Percentiles rank a stretch among this genome's conserved stretches.
These are phyloP conservation scores for Salpingoeca rosetta DNA, from an alignment of 78 protist species.

Conservation along the genomic window DNA sequence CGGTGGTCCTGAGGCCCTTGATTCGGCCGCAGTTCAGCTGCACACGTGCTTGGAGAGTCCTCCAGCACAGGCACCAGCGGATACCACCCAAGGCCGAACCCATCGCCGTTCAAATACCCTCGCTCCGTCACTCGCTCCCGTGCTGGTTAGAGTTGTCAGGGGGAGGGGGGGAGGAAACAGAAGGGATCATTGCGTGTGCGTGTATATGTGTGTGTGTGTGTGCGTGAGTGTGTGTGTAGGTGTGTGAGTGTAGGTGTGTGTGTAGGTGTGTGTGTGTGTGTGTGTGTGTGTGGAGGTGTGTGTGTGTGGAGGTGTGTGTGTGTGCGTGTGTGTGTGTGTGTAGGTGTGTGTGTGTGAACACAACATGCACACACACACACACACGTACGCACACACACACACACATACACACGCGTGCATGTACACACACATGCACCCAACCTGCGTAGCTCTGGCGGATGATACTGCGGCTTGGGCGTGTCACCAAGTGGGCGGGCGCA, in stretches of 20 bases:
- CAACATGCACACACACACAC: no score
- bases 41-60: neutral
- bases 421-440: no score
- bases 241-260: no score
- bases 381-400: no score
- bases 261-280: no score
- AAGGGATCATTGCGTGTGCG: neutral
- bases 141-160: neutral
- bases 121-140: neutral
- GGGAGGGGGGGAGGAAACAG: neutral
- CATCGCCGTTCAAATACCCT: slow-evolving; percentile 5
- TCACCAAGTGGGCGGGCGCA: neutral
- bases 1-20: neutral
- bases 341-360: no score
- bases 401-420: no score
- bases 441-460: neutral
- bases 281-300: no score
- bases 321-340: neutral
- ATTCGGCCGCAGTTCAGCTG: neutral
- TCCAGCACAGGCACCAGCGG: neutral
- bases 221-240: no score
- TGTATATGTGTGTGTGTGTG: no score
- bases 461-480: neutral
- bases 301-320: no score
- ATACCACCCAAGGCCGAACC: slow-evolving; percentile 7